A percentile compares a stretch with the other conserved stretches of the same genome.
phyloP scores from a whole-genome alignment of 2,329 filamentous ascomycete genomes.

The Trichophyton mentagrophytes region DNA sequence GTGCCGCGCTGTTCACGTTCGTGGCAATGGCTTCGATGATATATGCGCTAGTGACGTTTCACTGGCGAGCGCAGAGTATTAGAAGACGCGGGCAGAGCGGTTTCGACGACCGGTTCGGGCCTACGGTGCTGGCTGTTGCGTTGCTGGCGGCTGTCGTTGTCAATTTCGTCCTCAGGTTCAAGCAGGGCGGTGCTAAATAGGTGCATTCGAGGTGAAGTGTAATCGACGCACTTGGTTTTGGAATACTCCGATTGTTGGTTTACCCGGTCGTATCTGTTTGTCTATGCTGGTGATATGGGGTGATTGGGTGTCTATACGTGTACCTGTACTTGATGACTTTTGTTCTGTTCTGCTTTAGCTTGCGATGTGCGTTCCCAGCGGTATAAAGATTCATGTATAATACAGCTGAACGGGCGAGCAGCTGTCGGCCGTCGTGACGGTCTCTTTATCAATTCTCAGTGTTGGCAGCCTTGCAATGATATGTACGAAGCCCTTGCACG shows the following conservation, averaged over 20 bases:
- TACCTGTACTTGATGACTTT: neutral
- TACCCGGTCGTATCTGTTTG: neutral
- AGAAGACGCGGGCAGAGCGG: conserved; percentile 81
- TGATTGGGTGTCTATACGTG: neutral
- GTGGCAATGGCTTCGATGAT: conserved; percentile 93
- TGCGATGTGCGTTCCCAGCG: neutral
- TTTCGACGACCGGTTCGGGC: conserved; percentile 92
- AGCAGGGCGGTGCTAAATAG: conserved; percentile 2
- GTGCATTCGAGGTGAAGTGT: neutral
- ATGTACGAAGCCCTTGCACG: too few relatives aligned
- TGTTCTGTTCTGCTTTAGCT: neutral
- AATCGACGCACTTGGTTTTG: neutral
- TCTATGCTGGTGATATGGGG: too few relatives aligned
- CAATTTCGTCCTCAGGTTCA: conserved; percentile 72
- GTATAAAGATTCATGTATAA: neutral
- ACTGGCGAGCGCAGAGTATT: conserved; percentile 93
- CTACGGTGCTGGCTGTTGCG: conserved; percentile 77
- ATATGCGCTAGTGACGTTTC: conserved; percentile 88
- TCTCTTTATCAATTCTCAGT: neutral
- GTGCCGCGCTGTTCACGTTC: conserved; percentile 80
- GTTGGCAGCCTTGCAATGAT: neutral
- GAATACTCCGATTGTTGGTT: neutral
- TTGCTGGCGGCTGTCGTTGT: conserved; percentile 81
- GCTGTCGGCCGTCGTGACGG: neutral
- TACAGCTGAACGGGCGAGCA: neutral